Percentiles rank a stretch among this genome's conserved stretches.
Conservation (phyloP, 306 rosid species). For the Malus sieversii region DNA sequence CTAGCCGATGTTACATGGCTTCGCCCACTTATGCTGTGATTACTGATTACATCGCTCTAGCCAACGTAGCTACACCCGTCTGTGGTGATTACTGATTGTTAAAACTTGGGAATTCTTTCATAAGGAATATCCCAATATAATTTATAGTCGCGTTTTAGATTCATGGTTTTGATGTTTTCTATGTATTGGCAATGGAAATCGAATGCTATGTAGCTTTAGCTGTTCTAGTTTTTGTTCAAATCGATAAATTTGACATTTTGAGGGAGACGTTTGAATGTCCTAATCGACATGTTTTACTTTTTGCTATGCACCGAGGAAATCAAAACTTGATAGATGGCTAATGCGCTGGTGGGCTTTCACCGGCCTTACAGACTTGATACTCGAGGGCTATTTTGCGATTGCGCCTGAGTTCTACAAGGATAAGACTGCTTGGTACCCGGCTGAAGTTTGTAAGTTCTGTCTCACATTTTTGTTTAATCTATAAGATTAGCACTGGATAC, state of each 20-base stretch:
- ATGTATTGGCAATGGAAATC: not conserved
- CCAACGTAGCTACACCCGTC: not conserved
- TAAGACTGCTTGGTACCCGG: slow-evolving; percentile 52
- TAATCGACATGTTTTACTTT: slow-evolving; percentile 1
- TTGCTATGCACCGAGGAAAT: slow-evolving; percentile 24
- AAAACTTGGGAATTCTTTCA: not conserved
- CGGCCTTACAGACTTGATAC: slow-evolving; percentile 70
- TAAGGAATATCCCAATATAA: not conserved
- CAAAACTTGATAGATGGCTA: slow-evolving; percentile 61
- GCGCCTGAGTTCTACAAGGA: slow-evolving; percentile 79
- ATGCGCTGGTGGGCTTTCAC: slow-evolving; percentile 99
- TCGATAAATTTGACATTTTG: not conserved
- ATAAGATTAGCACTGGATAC: not conserved
- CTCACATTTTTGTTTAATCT: not conserved
- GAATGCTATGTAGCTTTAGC: not conserved
- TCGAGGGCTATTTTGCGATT: slow-evolving; percentile 82
- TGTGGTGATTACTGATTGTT: not conserved
- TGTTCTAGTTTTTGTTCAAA: not conserved
- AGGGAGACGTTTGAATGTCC: not conserved
- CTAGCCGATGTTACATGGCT: too few relatives aligned
- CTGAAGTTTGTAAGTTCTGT: slow-evolving; percentile 80
- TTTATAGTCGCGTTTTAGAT: not conserved
- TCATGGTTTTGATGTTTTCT: not conserved
- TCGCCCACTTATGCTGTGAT: too few relatives aligned
- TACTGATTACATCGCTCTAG: not conserved